Evolutionary conservation across 495 filamentous ascomycete genomes (phyloP).

Genomic region (Haplographium delicatum): DNA sequence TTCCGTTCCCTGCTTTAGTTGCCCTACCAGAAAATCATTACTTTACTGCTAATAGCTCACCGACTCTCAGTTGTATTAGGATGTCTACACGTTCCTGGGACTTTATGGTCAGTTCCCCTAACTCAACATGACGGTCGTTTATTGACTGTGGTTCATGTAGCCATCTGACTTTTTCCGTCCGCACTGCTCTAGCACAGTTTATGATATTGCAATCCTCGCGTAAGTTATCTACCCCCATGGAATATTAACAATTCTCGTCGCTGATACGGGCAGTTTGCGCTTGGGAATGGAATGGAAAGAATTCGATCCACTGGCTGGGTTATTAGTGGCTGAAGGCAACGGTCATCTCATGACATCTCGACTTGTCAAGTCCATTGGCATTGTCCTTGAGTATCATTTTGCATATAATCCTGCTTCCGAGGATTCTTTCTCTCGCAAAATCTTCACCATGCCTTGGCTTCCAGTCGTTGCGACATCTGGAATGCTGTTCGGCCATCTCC

Average conservation of each 20-base stretch:
- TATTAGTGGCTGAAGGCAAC: background rate
- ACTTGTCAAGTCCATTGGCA: background rate
- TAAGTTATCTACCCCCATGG: background rate
- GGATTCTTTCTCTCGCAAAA: background rate
- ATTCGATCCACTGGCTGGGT: background rate
- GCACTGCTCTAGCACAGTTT: background rate
- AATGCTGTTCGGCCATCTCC: conserved; percentile 5
- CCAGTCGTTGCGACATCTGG: background rate
- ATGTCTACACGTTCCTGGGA: background rate
- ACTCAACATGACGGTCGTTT: background rate
- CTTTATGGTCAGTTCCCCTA: background rate
- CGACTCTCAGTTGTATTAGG: background rate
- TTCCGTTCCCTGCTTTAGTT: background rate
- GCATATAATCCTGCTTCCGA: background rate
- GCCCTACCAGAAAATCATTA: background rate
- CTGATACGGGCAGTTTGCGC: background rate
- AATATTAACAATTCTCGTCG: background rate
- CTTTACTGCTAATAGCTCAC: background rate
- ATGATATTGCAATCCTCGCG: background rate
- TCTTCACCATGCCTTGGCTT: background rate
- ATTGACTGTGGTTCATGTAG: background rate
- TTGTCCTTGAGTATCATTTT: background rate
- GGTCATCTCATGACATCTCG: conserved; percentile 6
- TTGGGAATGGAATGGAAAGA: conserved; percentile 3
- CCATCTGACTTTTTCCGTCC: background rate